Conservation (phyloP, 2,329 filamentous ascomycete species). For the Fusarium mexicanum region DNA sequence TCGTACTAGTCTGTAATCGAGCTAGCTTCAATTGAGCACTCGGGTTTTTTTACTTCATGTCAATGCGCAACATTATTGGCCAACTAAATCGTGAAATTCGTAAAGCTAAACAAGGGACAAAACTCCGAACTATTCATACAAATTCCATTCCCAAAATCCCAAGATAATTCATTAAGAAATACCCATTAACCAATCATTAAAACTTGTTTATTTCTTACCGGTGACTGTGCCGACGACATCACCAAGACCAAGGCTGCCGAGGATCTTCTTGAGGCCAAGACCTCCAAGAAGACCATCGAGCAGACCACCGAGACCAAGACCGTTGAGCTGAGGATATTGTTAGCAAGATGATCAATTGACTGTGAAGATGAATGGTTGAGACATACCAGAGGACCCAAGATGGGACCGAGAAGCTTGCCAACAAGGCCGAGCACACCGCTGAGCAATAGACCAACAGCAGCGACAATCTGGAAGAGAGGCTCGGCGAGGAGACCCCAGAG, state of each 20-base stretch:
- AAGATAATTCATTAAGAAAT: constrained; percentile 12
- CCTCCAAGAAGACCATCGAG: constrained; percentile 82
- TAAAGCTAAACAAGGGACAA: constrained; percentile 22
- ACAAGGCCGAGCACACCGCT: constrained; percentile 86
- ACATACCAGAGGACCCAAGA: constrained; percentile 29
- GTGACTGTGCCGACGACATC: constrained; percentile 54
- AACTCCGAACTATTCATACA: constrained; percentile 27
- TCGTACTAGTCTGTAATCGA: not conserved
- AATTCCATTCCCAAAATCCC: not conserved
- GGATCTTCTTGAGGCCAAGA: constrained; percentile 78
- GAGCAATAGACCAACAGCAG: constrained; percentile 84
- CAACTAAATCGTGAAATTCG: constrained; percentile 26
- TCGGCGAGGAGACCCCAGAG: constrained; percentile 85
- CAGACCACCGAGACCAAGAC: constrained; percentile 82
- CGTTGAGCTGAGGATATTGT: constrained; percentile 63
- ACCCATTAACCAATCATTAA: constrained; percentile 3
- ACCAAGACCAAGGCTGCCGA: constrained; percentile 76
- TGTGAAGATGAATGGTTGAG: not conserved
- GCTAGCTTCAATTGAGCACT: not conserved
- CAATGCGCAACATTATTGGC: constrained; percentile 7
- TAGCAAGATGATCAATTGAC: constrained; percentile 18
- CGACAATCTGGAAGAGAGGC: constrained; percentile 91
- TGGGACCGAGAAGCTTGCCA: constrained; percentile 69
- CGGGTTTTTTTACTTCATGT: not conserved
- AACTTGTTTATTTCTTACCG: constrained; percentile 42